Evolutionary conservation across 2,329 filamentous ascomycete genomes (phyloP).

Genomic region (Apiospora pterosperma): DNA sequence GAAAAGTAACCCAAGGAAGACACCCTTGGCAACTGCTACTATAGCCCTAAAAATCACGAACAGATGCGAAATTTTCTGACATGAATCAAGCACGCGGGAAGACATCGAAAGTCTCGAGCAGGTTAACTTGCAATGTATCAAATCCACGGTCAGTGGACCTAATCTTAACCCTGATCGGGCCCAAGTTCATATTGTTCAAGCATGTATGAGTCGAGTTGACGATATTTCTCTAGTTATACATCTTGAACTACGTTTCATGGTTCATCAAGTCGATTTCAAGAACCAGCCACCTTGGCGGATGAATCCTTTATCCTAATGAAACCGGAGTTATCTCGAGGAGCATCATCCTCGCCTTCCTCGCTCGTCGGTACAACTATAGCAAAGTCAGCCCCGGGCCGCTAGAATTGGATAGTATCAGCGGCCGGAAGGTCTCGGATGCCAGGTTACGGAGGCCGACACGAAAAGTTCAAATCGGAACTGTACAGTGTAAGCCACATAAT

Average conservation of each 20-base stretch:
- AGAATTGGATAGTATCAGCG: constrained; percentile 5
- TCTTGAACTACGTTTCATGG: too few relatives aligned
- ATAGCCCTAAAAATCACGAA: neutral
- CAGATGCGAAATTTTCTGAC: neutral
- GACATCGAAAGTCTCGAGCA: neutral
- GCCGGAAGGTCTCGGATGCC: neutral
- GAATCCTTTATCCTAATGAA: too few relatives aligned
- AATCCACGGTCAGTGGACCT: neutral
- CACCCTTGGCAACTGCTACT: too few relatives aligned
- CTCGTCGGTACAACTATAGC: too few relatives aligned
- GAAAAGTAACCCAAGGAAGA: too few relatives aligned
- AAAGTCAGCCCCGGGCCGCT: constrained; percentile 25
- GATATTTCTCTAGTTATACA: too few relatives aligned
- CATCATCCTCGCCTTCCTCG: too few relatives aligned
- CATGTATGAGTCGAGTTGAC: neutral
- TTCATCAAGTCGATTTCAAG: too few relatives aligned
- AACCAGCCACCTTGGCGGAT: too few relatives aligned
- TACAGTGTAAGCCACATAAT: neutral
- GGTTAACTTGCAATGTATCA: neutral
- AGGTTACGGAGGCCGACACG: neutral
- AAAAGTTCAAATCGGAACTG: neutral
- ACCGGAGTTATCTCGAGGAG: too few relatives aligned
- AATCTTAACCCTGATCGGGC: neutral
- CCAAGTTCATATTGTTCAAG: neutral
- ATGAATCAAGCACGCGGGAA: neutral